These are phyloP conservation scores for Globisporangium spiculum DNA, from an alignment of 352 stramenopile species.

Conservation along the genomic window DNA sequence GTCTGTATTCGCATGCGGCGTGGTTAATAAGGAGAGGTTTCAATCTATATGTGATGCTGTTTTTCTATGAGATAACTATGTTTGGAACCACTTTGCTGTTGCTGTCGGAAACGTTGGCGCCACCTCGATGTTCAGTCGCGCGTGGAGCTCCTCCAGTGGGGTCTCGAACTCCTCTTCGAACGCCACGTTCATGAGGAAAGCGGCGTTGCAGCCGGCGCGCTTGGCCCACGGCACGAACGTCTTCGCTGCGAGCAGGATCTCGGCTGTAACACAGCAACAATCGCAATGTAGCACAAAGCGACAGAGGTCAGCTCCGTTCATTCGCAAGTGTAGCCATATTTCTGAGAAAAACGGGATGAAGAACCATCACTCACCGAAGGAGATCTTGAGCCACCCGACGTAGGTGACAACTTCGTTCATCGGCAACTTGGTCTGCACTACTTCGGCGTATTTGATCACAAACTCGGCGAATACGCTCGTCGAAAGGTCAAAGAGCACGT, in stretches of 20 bases:
- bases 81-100: background rate
- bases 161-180: slow-evolving; percentile 95
- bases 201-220: background rate
- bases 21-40: no score
- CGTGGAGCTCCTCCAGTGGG: slow-evolving; percentile 80
- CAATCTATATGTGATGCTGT: background rate
- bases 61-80: background rate
- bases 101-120: slow-evolving; percentile 18
- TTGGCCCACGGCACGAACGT: background rate
- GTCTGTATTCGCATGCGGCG: no score
- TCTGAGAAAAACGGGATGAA: no score
- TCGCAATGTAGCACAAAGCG: no score
- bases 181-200: slow-evolving; percentile 88
- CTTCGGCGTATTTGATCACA: background rate
- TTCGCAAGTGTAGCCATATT: background rate
- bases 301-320: background rate
- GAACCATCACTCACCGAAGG: background rate
- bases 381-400: background rate
- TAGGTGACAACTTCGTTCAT: background rate
- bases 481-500: slow-evolving; percentile 88
- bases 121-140: slow-evolving; percentile 46
- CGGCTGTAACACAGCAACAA: background rate
- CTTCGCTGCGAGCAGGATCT: background rate
- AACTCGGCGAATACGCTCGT: background rate
- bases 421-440: background rate